Percentiles rank a stretch among this genome's conserved stretches.
These are phyloP conservation scores for Cladosporium sp. DNA, from an alignment of 2,329 filamentous ascomycete genomes.

Conservation along the genomic window DNA sequence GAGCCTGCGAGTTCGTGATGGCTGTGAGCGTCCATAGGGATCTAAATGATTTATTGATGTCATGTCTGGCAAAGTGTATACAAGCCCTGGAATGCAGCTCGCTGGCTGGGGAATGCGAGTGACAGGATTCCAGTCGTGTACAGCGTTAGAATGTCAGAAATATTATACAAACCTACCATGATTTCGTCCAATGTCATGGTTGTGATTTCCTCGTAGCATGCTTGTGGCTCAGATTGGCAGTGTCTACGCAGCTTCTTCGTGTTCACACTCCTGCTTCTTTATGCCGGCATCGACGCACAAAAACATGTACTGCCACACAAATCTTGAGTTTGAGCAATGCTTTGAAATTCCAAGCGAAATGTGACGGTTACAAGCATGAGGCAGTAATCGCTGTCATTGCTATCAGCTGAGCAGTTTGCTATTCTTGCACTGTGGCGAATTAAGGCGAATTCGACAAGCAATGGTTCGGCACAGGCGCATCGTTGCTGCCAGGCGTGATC, in stretches of 20 bases:
- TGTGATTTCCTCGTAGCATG: neutral
- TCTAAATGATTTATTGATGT: neutral
- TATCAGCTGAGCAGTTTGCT: neutral
- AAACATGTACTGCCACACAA: neutral
- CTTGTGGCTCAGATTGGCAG: neutral
- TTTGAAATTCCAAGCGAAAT: neutral
- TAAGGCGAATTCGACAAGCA: neutral
- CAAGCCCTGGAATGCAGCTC: slow-evolving; percentile 11
- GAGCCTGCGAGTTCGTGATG: slow-evolving; percentile 17
- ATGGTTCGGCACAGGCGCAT: neutral
- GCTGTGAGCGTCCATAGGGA: neutral
- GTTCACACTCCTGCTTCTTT: neutral
- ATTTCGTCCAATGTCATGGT: neutral
- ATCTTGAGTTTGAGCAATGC: neutral
- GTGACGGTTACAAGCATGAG: neutral
- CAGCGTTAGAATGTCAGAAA: neutral
- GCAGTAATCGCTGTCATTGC: neutral
- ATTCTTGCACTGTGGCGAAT: neutral
- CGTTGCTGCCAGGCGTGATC: slow-evolving; percentile 1
- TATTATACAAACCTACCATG: neutral
- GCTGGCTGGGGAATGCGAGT: slow-evolving; percentile 13
- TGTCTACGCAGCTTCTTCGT: neutral
- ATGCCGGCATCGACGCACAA: neutral
- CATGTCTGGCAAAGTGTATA: neutral
- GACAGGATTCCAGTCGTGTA: neutral